Evolutionary conservation across 2,329 filamentous ascomycete genomes (phyloP).

Genomic region (Lachnum nothofagi): DNA sequence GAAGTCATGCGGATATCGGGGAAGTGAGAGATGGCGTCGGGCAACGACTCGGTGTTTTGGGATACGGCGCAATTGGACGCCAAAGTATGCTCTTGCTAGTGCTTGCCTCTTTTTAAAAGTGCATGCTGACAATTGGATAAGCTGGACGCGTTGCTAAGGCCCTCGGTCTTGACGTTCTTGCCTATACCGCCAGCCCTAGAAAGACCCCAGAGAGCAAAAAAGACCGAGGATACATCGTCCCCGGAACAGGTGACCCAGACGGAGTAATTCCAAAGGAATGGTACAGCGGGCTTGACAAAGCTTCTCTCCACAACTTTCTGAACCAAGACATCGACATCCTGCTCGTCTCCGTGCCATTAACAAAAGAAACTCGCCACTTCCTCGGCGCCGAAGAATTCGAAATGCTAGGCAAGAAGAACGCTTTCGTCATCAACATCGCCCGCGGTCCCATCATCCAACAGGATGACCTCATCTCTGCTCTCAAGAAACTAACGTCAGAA

Average conservation of each 20-base stretch:
- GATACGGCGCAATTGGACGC: conserved; percentile 38
- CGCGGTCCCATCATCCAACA: conserved; percentile 58
- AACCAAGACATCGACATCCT: conserved; percentile 35
- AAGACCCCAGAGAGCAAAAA: conserved; percentile 51
- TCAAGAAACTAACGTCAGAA: conserved; percentile 36
- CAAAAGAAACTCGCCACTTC: conserved; percentile 32
- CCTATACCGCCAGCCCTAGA: conserved; percentile 58
- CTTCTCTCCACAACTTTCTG: conserved; percentile 34
- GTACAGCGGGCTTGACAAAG: conserved; percentile 34
- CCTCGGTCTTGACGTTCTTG: conserved; percentile 59
- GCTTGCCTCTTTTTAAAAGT: not conserved
- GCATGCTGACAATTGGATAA: conserved; percentile 10
- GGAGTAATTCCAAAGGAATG: conserved; percentile 34
- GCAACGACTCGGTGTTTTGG: conserved; percentile 48
- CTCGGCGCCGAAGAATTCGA: conserved; percentile 39
- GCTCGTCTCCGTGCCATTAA: conserved; percentile 36
- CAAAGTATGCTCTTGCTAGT: conserved; percentile 34
- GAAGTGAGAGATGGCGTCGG: conserved; percentile 50
- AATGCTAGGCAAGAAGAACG: conserved; percentile 36
- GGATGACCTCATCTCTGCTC: conserved; percentile 50
- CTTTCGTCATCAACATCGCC: conserved; percentile 60
- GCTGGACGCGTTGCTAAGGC: conserved; percentile 47
- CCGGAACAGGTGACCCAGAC: conserved; percentile 46
- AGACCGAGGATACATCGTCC: conserved; percentile 59
- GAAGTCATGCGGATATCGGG: conserved; percentile 30